Percentiles rank a stretch among this genome's conserved stretches.
Conservation (phyloP, 2,329 filamentous ascomycete genomes). For the Fusarium brevicatenulatum region DNA sequence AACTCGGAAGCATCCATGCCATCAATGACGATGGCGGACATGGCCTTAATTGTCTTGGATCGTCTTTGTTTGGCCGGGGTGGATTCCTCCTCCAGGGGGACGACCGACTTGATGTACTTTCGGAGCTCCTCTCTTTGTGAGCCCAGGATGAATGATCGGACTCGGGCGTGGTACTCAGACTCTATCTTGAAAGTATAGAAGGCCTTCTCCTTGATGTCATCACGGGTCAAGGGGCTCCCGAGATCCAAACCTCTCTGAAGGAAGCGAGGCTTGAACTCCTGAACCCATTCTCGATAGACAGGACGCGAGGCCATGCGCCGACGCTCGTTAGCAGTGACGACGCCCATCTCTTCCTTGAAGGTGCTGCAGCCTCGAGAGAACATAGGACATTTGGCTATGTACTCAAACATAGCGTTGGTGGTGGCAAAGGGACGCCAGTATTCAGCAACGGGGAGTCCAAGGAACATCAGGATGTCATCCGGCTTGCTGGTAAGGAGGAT, state of each 20-base stretch:
- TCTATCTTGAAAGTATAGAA: slow-evolving; percentile 60
- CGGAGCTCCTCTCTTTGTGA: slow-evolving; percentile 55
- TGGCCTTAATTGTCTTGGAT: slow-evolving; percentile 47
- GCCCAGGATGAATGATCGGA: slow-evolving; percentile 53
- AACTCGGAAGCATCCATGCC: slow-evolving; percentile 50
- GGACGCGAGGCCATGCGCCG: slow-evolving; percentile 64
- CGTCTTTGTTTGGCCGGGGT: neutral
- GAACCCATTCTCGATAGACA: slow-evolving; percentile 68
- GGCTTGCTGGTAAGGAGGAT: slow-evolving; percentile 71
- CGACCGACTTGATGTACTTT: slow-evolving; percentile 50
- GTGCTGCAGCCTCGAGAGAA: slow-evolving; percentile 54
- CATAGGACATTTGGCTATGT: slow-evolving; percentile 66
- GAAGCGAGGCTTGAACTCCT: slow-evolving; percentile 69
- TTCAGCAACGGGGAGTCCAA: slow-evolving; percentile 62
- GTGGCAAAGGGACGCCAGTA: slow-evolving; percentile 67
- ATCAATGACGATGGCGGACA: slow-evolving; percentile 63
- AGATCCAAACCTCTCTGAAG: slow-evolving; percentile 52
- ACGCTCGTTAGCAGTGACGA: slow-evolving; percentile 65
- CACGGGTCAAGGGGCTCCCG: slow-evolving; percentile 48
- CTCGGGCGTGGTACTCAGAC: slow-evolving; percentile 54
- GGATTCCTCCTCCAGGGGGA: slow-evolving; percentile 45
- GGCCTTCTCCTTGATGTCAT: slow-evolving; percentile 62
- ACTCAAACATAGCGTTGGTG: slow-evolving; percentile 69
- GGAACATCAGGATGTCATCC: slow-evolving; percentile 65
- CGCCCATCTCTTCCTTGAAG: slow-evolving; percentile 45